Evolutionary conservation across 208 protist genomes (phyloP), one percentile per base, ranked within the genome.

Genomic region (Naegleria gruberi): DNA sequence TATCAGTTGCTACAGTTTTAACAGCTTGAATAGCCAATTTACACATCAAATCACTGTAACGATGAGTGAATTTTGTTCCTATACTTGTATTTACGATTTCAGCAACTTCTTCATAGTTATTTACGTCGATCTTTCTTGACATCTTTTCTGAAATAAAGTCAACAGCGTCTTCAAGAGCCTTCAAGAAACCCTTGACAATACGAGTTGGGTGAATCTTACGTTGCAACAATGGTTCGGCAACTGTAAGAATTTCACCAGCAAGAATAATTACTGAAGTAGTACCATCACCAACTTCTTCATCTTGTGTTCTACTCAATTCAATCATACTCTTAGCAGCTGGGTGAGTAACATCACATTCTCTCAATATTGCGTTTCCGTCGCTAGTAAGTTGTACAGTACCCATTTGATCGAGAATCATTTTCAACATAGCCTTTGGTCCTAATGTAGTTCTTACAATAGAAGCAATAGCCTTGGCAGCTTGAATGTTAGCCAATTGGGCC

Each of bases 341-440:
- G 92, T 99, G 99, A 77, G 96, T 96, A 40, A 99, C 99, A 92
- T 99, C 99, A 91, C 99, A 98, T 94, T 99, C 99, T 87, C 98
- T 96, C 40, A 99, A 94, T 92, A 99, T 99, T 82, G 97, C 97
- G 94, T 99, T 99, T 81, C 99, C 99, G 93, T 99, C 99, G 93
- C 99, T 99, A 51, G 99, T 99, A 44, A 99, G 95, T 41, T 99
- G 97, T 73, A 99, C 99, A 77, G 98, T 98, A 45, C 99, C 99
- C 98, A 99, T 99, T 65, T 98, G 98, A 92, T 99, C 98, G 43
- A 99, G 94, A 89, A 99, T 98, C 99, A 99, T 99, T 95, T 99
- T 99, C 37, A 99, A 96, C 99, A 99, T 99, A 51, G 98, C 97
- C 82, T 97, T 97, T 77, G 99, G 99, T 37, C 99, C 99, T 12